Conservation (phyloP, 1,284 basidiomycete genomes). For the Tilletia indica region DNA sequence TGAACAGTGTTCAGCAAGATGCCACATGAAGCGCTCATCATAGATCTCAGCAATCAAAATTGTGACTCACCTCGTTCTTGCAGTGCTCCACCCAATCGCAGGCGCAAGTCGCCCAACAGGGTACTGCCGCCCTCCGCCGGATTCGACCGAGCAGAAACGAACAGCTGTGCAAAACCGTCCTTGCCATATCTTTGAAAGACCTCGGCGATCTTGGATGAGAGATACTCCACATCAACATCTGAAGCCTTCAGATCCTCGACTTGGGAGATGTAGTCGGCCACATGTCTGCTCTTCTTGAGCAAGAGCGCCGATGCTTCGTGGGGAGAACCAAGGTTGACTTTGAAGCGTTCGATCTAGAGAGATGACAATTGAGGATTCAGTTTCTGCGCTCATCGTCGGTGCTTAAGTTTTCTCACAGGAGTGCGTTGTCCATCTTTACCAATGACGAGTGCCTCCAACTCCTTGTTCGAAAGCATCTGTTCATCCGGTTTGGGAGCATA, state of each 20-base stretch:
- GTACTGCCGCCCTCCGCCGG: conserved; percentile 75
- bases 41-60: background rate
- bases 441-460: conserved; percentile 33
- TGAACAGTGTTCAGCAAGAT: background rate
- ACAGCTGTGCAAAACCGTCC: conserved; percentile 54
- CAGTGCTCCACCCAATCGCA: conserved; percentile 65
- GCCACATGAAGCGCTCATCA: too few relatives aligned
- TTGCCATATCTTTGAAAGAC: conserved; percentile 61
- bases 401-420: background rate
- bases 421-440: conserved; percentile 23
- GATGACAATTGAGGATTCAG: background rate
- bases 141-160: conserved; percentile 28
- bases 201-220: conserved; percentile 35
- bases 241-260: conserved; percentile 24
- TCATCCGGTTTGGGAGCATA: conserved; percentile 23
- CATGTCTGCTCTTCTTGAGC: conserved; percentile 37
- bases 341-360: conserved; percentile 17
- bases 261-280: conserved; percentile 22
- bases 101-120: conserved; percentile 71
- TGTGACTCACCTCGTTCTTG: conserved; percentile 66
- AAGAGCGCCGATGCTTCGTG: conserved; percentile 39
- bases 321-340: conserved; percentile 21
- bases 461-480: conserved; percentile 35
- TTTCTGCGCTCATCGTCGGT: too few relatives aligned
- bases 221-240: conserved; percentile 29